These are phyloP conservation scores for Chenopodium suecicum DNA, from an alignment of 148 eudicot species.

Conservation along the genomic window DNA sequence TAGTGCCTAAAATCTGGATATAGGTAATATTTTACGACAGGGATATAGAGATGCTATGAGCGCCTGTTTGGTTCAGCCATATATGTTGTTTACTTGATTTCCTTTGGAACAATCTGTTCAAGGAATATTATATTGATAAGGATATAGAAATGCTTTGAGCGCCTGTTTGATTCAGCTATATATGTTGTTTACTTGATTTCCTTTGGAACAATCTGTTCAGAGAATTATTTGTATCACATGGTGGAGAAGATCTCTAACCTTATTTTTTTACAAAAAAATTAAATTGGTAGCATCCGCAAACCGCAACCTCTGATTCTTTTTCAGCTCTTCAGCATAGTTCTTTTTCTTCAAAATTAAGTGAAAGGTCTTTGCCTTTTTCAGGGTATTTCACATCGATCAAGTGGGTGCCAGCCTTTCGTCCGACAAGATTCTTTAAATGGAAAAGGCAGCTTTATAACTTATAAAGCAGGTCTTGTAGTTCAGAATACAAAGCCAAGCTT, in stretches of 20 bases:
- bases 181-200: not conserved
- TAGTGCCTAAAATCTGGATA: not conserved
- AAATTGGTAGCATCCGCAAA: not conserved
- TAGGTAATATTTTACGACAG: not conserved
- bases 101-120: not conserved
- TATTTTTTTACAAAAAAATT: not conserved
- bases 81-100: not conserved
- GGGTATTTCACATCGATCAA: slow-evolving; percentile 28
- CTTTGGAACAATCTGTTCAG: not conserved
- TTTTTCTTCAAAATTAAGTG: not conserved
- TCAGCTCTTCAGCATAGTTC: not conserved
- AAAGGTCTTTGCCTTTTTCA: slow-evolving; percentile 22
- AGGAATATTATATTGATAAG: not conserved
- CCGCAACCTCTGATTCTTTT: not conserved
- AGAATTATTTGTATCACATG: not conserved
- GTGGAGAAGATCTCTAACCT: not conserved
- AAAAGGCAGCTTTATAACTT: slow-evolving; percentile 28
- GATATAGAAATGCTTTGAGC: not conserved
- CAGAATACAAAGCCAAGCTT: slow-evolving; percentile 26
- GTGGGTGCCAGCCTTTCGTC: not conserved
- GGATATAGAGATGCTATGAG: not conserved
- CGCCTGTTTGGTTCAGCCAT: not conserved
- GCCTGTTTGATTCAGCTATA: not conserved
- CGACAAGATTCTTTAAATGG: no score
- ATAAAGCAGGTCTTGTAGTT: slow-evolving; percentile 27